Base-by-base conservation (phyloP, 2,329 filamentous ascomycete genomes). In the Remersonia thermophila region DNA sequence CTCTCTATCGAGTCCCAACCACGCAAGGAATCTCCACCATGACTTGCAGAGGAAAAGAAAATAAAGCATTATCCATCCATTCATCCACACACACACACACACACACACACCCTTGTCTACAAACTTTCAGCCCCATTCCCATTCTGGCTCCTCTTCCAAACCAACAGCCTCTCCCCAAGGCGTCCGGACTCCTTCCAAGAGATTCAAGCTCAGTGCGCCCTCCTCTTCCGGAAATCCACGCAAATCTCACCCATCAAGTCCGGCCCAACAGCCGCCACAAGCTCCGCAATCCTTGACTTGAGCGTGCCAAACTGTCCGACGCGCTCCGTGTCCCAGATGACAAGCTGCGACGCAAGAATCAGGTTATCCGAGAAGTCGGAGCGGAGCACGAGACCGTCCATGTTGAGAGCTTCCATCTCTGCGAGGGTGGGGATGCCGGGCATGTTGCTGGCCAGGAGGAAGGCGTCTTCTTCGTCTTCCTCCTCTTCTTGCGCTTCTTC, bases 231-330 rank as follows among this genome's bases (percentile, higher is more conserved):
- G 27, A 80, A 69, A 47, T 80, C 70, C 11, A 85, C 55, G 29
- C 76, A 71, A 13, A 82, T 59, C 35, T 66, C 59, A 14, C 56
- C 58, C 30, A 73, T 62, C 33, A 79, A 52, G 30, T 78, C 71
- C 1, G 68, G 62, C 0, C 82, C 82, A 30, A 84, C 55, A 9
- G 72, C 71, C 3, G 80, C 77, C 3, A 77, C 70, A 34, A 85
- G 52, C 49, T 85, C 79, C 1, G 74, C 79, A 39, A 86, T 66
- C 26, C 67, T 63, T 0, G 71, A 68, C 51, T 78, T 82, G 25
- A 82, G 55, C 1, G 65, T 65, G 4, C 58, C 55, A 13, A 61
- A 55, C 33, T 76, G 62, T 10, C 57, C 52, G 3, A 80, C 56
- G 25, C 60, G 57, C 32, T 69, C 64, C 1, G 58, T 51, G 0